Evolutionary conservation across 1,139 yeast genomes (phyloP), one percentile per base, ranked within the genome.

Genomic region (Kodamaea sp.): DNA sequence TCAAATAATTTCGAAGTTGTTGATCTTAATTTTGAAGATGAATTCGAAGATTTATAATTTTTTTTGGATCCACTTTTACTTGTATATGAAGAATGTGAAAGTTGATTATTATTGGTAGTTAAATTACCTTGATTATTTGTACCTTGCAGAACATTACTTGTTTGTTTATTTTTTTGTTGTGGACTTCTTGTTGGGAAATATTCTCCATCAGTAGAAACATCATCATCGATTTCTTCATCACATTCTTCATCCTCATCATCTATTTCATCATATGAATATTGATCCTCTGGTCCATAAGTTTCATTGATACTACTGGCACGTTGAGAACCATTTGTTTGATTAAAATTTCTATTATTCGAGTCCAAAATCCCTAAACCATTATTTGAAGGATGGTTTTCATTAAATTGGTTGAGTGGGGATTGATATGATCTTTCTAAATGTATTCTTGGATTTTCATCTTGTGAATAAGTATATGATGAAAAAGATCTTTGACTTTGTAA

Each of bases 1-100:
- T 84, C 89, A 57, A 83, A 83, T 6, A 83, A 60, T 44, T 81
- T 79, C 1, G 88, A 81, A 0, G 89, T 82, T 1, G 88, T 81
- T 2, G 88, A 81, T 36, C 90, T 59, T 27, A 73, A 59, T 40
- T 69, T 70, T 1, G 76, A 58, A 52, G 69, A 48, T 2, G 59
- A 65, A 5, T 62, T 56, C 5, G 69, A 58, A 1, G 69, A 52
- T 38, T 60, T 60, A 42, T 53, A 49, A 26, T 58, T 53, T 38
- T 59, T 62, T 41, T 55, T 59, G 2, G 59, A 46, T 3, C 61
- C 48, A 29, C 46, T 47, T 41, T 57, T 65, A 35, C 63, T 60
- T 2, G 60, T 50, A 3, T 57, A 39, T 5, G 67, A 52, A 29
- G 11, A 26, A 32, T 4, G 34, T 11, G 5, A 34, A 27, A 27